Evolutionary conservation across 345 rosid species (phyloP), one percentile per base, ranked within the genome.

Genomic region (Cardiospermum halicacabum): DNA sequence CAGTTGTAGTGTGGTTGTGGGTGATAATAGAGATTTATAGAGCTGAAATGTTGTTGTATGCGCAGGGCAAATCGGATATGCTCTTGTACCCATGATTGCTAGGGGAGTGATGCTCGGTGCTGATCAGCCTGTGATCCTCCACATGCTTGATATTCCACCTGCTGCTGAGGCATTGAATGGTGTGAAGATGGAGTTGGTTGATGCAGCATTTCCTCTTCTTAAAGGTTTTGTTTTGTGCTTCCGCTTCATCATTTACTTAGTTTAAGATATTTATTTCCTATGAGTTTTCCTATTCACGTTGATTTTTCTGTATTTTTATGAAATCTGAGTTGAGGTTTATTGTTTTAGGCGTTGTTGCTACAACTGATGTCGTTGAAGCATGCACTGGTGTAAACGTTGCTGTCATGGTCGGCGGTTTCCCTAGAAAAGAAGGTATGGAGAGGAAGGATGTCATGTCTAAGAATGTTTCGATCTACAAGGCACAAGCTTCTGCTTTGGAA

Each of bases 331-430:
- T 60, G 54, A 66, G 2, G n/a, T 30, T 64, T 65, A 51, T 53
- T 43, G 30, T 74, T 32, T 63, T 78, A 94, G 99, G 99, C 49
- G 97, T 94, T 79, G 89, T 94, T 75, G 99, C 99, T 56, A 94
- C 97, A 53, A 91, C 97, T 45, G 97, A 94, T 73, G 97, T 62
- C 53, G 81, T 94, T 60, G 99, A 94, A 77, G 99, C 95, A 11
- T 94, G 99, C 86, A 89, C 93, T 54, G 92, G 92, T 47, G 99
- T 94, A 62, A 84, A 65, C 21, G 39, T 94, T 67, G 99, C 97
- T 16, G 88, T 94, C 69, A 94, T 94, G 99, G 99, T 94, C 61
- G 99, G 99, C 75, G 99, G 99, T 22, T 94, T 94, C 84, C 99
- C 97, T 0, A 85, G 99, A 71, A 94, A 94, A 66, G 99, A 94